A percentile compares a stretch with the other conserved stretches of the same genome.
These are phyloP conservation scores for Paecilomyces variotii DNA, from an alignment of 2,329 filamentous ascomycete genomes.

Conservation along the genomic window DNA sequence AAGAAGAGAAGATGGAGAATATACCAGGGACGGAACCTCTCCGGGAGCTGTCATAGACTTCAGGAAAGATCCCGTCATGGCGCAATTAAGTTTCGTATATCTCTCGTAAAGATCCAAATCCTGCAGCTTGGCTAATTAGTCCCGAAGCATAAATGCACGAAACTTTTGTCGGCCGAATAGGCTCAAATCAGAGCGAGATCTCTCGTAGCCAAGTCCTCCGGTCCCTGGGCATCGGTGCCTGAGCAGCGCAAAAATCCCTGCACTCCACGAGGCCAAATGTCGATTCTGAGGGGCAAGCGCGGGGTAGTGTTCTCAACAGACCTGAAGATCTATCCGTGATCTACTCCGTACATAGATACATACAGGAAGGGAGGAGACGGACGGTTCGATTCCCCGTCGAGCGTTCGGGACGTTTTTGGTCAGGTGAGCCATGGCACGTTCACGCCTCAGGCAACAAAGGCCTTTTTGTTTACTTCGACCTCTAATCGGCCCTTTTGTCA, in stretches of 20 bases:
- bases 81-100: not conserved
- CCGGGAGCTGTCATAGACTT: not conserved
- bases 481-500: too few species aligned
- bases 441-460: too few species aligned
- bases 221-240: not conserved
- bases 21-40: not conserved
- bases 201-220: not conserved
- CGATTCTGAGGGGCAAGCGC: too few species aligned
- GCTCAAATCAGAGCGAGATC: not conserved
- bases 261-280: too few species aligned
- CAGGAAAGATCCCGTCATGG: not conserved
- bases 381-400: too few species aligned
- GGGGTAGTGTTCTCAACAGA: too few species aligned
- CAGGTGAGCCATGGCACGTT: too few species aligned
- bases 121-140: not conserved
- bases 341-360: too few species aligned
- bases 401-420: too few species aligned
- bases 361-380: too few species aligned
- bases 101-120: not conserved
- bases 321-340: too few species aligned
- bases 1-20: not conserved
- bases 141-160: not conserved
- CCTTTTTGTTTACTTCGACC: too few species aligned
- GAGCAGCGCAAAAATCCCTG: not conserved
- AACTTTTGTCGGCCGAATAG: not conserved